A percentile compares a stretch with the other conserved stretches of the same genome.
phyloP scores from a whole-genome alignment of 805 yeast species.

The Teunomyces panamensis region DNA sequence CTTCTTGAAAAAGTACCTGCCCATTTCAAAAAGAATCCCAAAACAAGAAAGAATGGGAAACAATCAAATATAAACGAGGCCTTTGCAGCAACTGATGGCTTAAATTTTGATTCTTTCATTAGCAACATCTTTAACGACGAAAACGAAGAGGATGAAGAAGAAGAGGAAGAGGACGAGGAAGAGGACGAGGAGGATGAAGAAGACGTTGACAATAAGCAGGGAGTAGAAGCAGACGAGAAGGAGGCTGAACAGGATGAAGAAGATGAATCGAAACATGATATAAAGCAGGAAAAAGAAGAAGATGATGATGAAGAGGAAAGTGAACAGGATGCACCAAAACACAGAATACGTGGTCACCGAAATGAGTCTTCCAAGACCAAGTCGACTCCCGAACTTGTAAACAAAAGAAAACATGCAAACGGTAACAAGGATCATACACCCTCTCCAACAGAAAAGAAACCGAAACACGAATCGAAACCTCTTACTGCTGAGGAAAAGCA shows the following conservation, averaged over 20 bases:
- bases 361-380: constrained; percentile 4
- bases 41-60: constrained; percentile 23
- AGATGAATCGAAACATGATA: background rate
- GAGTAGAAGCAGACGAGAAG: constrained; percentile 3
- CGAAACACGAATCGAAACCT: constrained; percentile 10
- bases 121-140: constrained; percentile 20
- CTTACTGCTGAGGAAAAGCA: constrained; percentile 39
- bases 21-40: constrained; percentile 16
- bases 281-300: background rate
- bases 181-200: constrained; percentile 11
- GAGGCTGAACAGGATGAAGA: constrained; percentile 7
- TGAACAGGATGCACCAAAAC: constrained; percentile 4
- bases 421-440: constrained; percentile 6
- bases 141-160: constrained; percentile 22
- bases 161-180: constrained; percentile 18
- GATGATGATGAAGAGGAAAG: constrained; percentile 2
- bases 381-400: background rate
- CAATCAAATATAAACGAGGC: constrained; percentile 36
- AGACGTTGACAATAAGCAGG: constrained; percentile 10
- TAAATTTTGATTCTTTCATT: constrained; percentile 37
- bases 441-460: constrained; percentile 5
- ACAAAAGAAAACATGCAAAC: constrained; percentile 6
- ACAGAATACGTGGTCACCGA: constrained; percentile 7
- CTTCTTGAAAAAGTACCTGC: constrained; percentile 27
- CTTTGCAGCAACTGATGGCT: constrained; percentile 33